Evolutionary conservation across 768 basidiomycete species (phyloP), one percentile per base, ranked within the genome.

Genomic region (Suillus clintonianus): DNA sequence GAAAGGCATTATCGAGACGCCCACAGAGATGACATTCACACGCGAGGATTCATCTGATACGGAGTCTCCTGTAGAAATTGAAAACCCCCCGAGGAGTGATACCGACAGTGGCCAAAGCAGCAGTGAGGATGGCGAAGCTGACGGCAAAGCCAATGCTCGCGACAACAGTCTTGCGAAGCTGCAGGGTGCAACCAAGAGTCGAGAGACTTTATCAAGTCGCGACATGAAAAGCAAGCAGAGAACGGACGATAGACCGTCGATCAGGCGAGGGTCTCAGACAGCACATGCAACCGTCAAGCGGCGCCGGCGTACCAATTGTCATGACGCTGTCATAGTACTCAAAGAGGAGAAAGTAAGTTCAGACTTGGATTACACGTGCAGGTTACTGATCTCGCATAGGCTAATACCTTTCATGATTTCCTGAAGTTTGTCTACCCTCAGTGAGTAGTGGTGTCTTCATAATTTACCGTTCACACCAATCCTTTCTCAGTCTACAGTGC

Each of bases 381-480:
- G n/a, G 47, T 55, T 30, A 62, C 32, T 62, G 42, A 55, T 24
- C 7, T 48, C 22, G 13, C 10, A 30, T 67, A 90, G 85, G 93
- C 95, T 3, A 84, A 80, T 72, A 92, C 89, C 13, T 96, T 97
- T 74, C 95, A 97, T 63, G 95, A 97, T 75, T 95, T 97, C 73
- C 84, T 97, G 63, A 93, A 92, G 79, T 96, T 89, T 73, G 87
- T 95, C 59, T 97, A 97, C 75, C 95, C 95, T 22, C 92, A 96
- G 94, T 95, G 76, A 70, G 90, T 77, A 17, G 90, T 77, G 15
- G 45, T 60, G 15, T 32, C 19, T 60, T 41, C 2, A 45, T 17
- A 10, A 30, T 14, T 60, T 41, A 10, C 53, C 60, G 2, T 62
- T 60, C 15, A 45, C 48, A 42, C 55, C 58, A 41, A 55, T 58